Percentiles rank a stretch among this genome's conserved stretches.
Conservation (phyloP, 2,329 filamentous ascomycete species). For the Ophiocordyceps camponoti-leonardi region DNA sequence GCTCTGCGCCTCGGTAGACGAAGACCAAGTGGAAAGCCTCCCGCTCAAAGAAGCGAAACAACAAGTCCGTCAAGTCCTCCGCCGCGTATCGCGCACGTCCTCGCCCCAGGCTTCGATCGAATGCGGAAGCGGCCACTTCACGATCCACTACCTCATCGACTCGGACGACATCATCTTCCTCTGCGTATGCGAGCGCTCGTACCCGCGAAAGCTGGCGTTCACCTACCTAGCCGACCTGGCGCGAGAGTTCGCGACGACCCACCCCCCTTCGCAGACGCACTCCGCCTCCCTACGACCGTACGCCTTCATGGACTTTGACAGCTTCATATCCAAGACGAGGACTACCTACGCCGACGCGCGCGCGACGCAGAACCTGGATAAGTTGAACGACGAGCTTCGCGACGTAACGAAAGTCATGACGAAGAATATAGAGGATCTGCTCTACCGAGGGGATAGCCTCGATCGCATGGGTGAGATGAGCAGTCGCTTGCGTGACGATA, state of each 20-base stretch:
- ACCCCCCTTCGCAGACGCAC: slow-evolving; percentile 57
- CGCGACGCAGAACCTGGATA: slow-evolving; percentile 81
- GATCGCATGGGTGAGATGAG: slow-evolving; percentile 97
- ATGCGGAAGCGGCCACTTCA: slow-evolving; percentile 59
- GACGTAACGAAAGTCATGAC: slow-evolving; percentile 99
- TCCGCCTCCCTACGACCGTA: slow-evolving; percentile 69
- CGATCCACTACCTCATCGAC: slow-evolving; percentile 78
- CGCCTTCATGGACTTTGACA: slow-evolving; percentile 96
- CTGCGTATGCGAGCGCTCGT: slow-evolving; percentile 82
- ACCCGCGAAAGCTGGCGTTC: slow-evolving; percentile 95
- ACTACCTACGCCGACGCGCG: slow-evolving; percentile 86
- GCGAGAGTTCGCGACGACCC: slow-evolving; percentile 77
- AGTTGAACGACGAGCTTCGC: slow-evolving; percentile 89
- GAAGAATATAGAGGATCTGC: slow-evolving; percentile 95
- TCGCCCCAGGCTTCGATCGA: slow-evolving; percentile 89
- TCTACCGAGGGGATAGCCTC: slow-evolving; percentile 85
- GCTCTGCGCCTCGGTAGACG: slow-evolving; percentile 87
- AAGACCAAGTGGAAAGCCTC: slow-evolving; percentile 59
- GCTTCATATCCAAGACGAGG: slow-evolving; percentile 84
- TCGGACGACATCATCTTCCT: slow-evolving; percentile 67
- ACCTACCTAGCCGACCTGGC: slow-evolving; percentile 91
- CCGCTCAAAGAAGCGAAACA: slow-evolving; percentile 67
- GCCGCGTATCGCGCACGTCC: slow-evolving; percentile 73
- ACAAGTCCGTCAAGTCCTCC: slow-evolving; percentile 80
- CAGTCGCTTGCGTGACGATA: slow-evolving; percentile 73